Evolutionary conservation across 257 asterid genomes (phyloP), one percentile per base, ranked within the genome.

Genomic region (Solanum medicagineum): DNA sequence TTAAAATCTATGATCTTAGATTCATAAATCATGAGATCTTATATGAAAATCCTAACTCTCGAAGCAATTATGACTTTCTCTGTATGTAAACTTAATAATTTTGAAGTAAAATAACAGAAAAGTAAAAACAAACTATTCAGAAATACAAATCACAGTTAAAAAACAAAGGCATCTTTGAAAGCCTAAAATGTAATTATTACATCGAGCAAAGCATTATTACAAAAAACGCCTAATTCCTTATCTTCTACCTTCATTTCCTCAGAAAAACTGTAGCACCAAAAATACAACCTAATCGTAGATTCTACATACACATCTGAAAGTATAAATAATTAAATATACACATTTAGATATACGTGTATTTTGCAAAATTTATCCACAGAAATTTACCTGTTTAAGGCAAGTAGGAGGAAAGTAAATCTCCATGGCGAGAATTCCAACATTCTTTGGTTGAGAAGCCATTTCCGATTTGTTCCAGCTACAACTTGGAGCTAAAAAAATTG

Each of bases 401-500:
- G 96, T 90, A 19, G 98, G 99, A 82, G 99, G 99, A 86, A 95
- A 92, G 95, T 97, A 97, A 87, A 97, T 89, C 86, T 97, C 98
- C 94, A 95, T 90, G 54, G 99, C 98, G 89, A 96, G 95, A 85
- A 96, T 94, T 85, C 99, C 99, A n/a, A 96, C 98, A 89, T 96
- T 95, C 88, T 92, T 92, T 81, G 90, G 80, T 29, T 90, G 89
- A 55, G 86, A 86, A 79, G 90, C 92, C 94, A 91, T 91, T 88
- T 88, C 20, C 47, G 20, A 77, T 86, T 85, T 70, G 79, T 70
- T 87, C 74, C 60, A 47, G 22, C 69, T 93, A 84, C 47, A 44
- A 62, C 62, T 84, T 53, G 15, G 71, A 84, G 62, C 86, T 49
- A 57, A 11, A 14, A 24, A 44, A 53, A 22, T 29, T 55, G 42